Percentiles rank a stretch among this genome's conserved stretches.
phyloP scores from a whole-genome alignment of 2,329 filamentous ascomycete genomes.

The Beauveria bassiana region DNA sequence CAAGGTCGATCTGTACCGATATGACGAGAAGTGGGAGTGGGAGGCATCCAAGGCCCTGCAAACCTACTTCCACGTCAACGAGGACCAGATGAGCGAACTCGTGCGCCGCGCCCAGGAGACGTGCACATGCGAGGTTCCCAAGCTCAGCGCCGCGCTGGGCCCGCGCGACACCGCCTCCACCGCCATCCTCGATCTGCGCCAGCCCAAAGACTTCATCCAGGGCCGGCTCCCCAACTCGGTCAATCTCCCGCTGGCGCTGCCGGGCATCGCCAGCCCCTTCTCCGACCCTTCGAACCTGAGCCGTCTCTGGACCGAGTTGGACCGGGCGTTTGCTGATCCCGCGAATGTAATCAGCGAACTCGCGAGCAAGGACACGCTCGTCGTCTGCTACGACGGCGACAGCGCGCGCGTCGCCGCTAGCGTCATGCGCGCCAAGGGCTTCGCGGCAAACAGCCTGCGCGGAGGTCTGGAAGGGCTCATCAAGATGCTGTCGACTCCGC shows the following conservation, averaged over 20 bases:
- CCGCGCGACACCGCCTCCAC: conserved; percentile 22
- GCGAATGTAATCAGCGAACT: conserved; percentile 13
- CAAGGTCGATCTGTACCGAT: conserved; percentile 41
- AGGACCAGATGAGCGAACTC: conserved; percentile 10
- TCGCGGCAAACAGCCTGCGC: conserved; percentile 37
- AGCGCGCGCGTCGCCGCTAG: conserved; percentile 46
- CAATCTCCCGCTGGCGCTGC: conserved; percentile 35
- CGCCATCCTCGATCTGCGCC: conserved; percentile 37
- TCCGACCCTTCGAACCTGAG: conserved; percentile 33
- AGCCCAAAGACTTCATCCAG: conserved; percentile 30
- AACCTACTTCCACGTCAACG: conserved; percentile 20
- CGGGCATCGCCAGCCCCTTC: conserved; percentile 36
- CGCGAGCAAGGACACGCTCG: conserved; percentile 29
- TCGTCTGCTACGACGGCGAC: conserved; percentile 48
- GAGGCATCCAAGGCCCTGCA: conserved; percentile 30
- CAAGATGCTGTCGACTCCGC: neutral
- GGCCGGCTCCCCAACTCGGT: conserved; percentile 36
- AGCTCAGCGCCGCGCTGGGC: conserved; percentile 9
- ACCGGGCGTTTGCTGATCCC: conserved; percentile 27
- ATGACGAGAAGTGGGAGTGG: conserved; percentile 46
- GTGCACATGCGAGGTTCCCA: neutral
- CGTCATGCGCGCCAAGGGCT: conserved; percentile 42
- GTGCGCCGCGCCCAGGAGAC: conserved; percentile 7
- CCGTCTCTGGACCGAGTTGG: conserved; percentile 39
- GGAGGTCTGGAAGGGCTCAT: conserved; percentile 27